Evolutionary conservation across 345 rosid genomes (phyloP).

Genomic region (Bruguiera gymnorhiza): DNA sequence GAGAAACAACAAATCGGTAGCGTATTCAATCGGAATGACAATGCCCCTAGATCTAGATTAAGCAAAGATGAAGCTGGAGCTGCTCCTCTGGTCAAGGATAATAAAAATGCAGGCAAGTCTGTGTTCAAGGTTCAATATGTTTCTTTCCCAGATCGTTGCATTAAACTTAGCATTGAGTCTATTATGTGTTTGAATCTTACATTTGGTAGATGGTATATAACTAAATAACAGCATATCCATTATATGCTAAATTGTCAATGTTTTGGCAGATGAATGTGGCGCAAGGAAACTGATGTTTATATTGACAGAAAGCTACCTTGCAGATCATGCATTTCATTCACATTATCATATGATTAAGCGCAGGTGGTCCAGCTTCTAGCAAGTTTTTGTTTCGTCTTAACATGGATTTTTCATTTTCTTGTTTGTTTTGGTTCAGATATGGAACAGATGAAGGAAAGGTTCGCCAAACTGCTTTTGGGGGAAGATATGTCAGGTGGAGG

Average conservation of each 20-base stretch:
- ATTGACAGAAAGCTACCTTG: no score
- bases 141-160: neutral
- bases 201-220: no score
- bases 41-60: slow-evolving; percentile 20
- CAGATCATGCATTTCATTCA: neutral
- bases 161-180: neutral
- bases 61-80: slow-evolving; percentile 20
- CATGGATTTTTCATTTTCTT: neutral
- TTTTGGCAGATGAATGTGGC: neutral
- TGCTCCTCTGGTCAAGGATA: slow-evolving; percentile 5
- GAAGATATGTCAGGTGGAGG: slow-evolving; percentile 53
- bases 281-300: neutral
- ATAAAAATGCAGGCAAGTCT: slow-evolving; percentile 27
- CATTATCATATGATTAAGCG: no score
- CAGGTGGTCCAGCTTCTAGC: no score
- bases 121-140: neutral
- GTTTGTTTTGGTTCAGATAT: slow-evolving; percentile 23
- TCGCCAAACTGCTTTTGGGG: slow-evolving; percentile 42
- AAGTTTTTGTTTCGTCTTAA: no score
- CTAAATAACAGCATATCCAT: no score
- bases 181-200: neutral
- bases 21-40: slow-evolving; percentile 13
- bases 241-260: no score
- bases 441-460: slow-evolving; percentile 43
- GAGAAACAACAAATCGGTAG: slow-evolving; percentile 24